Evolutionary conservation across 139 green algal species (phyloP), one percentile per base, ranked within the genome.

Genomic region (Edaphochlamys debaryana): DNA sequence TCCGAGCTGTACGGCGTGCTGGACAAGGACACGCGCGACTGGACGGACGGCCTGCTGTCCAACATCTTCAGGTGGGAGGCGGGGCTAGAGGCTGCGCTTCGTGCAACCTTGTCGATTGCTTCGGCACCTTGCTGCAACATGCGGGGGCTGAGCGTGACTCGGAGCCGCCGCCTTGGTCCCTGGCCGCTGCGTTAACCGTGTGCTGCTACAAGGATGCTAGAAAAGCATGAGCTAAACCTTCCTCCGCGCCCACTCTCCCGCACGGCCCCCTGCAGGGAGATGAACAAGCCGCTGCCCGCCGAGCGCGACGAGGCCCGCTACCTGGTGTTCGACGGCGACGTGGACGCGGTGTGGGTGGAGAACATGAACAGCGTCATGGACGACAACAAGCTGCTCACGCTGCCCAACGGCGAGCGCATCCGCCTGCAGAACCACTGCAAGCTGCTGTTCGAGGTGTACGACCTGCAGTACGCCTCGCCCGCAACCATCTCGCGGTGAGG

Each of bases 341-440:
- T 96, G 52, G 94, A 98, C 69, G 94, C 94, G 27, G 91, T 96
- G 88, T 98, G 94, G 94, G 94, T 98, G 74, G 94, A 98, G 87
- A 96, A 96, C 89, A 96, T 98, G 93, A 98, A 98, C 88, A 92
- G 79, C 45, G 93, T 96, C 15, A 96, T 98, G 94, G 94, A 98
- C 85, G 94, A 98, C 87, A 98, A 98, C 91, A 94, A 94, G 84
- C 90, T 98, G 71, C 90, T 98, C 50, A 96, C 93, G 37, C 90
- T 98, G 80, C 93, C 94, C 50, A 96, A 98, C 86, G 92, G 94
- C 42, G 93, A 98, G 88, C 92, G 94, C 73, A 98, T 98, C 82
- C 87, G 92, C 0, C 85, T 98, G 69, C 91, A 94, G 85, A 87
- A 93, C 71, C 90, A 96, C 86, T 94, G 89, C 87, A 95, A 95